Evolutionary conservation across 225 moss, liverwort and hornwort species (phyloP).

Genomic region (Marchantia paleacea): DNA sequence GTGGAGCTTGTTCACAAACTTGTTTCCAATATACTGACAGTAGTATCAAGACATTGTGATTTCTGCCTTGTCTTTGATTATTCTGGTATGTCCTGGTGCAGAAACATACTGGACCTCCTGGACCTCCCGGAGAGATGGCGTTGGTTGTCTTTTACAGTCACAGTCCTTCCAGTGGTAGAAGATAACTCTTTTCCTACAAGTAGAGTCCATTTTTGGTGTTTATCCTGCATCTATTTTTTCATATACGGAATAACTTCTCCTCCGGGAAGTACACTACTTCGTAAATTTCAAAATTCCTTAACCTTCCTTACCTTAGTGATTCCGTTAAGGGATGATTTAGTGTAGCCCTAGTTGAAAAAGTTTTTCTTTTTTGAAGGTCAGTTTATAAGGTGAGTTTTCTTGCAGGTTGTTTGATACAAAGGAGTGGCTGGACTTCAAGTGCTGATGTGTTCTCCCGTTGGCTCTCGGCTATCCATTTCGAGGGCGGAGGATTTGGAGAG

Average conservation of each 20-base stretch:
- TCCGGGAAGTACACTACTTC: too few species aligned
- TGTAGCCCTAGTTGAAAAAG: not conserved
- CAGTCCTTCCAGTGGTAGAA: slow-evolving; percentile 65
- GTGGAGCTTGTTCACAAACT: not conserved
- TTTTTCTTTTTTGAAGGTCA: not conserved
- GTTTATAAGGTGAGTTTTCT: not conserved
- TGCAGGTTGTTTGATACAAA: slow-evolving; percentile 64
- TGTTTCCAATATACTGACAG: not conserved
- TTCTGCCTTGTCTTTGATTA: not conserved
- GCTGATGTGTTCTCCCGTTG: slow-evolving; percentile 78
- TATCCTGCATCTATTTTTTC: not conserved
- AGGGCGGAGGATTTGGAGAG: slow-evolving; percentile 82
- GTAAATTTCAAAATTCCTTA: not conserved
- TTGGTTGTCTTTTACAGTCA: slow-evolving; percentile 74
- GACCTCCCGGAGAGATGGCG: slow-evolving; percentile 69
- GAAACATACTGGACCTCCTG: slow-evolving; percentile 53
- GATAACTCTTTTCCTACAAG: not conserved
- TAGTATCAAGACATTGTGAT: not conserved
- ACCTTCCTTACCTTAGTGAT: not conserved
- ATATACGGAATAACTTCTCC: too few species aligned
- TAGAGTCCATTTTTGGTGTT: not conserved
- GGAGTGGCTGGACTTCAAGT: slow-evolving; percentile 91
- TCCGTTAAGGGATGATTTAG: not conserved
- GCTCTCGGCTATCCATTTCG: slow-evolving; percentile 70
- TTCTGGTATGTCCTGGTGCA: slow-evolving; percentile 31